Conservation (phyloP, 768 basidiomycete species). For the Boletus barrowsii region DNA sequence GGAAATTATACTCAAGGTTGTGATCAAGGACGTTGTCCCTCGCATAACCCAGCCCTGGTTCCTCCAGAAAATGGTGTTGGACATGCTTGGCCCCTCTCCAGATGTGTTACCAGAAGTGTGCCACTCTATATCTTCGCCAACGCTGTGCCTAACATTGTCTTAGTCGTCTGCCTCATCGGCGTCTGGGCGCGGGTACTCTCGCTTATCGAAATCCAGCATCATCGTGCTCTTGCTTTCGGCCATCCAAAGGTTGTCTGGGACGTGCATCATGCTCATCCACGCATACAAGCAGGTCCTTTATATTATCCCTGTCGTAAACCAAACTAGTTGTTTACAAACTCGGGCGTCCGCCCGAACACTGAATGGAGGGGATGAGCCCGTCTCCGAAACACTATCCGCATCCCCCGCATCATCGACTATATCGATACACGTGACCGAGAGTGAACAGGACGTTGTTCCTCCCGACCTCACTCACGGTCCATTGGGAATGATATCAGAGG, state of each 20-base stretch:
- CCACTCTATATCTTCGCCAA: neutral
- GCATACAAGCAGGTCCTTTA: slow-evolving; percentile 61
- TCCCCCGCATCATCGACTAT: slow-evolving; percentile 29
- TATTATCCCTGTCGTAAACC: slow-evolving; percentile 67
- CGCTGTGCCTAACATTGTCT: neutral
- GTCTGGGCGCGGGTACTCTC: slow-evolving; percentile 33
- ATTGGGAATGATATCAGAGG: slow-evolving; percentile 46
- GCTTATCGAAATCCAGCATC: slow-evolving; percentile 48
- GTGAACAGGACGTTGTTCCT: neutral
- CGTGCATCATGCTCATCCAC: slow-evolving; percentile 64
- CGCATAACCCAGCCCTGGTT: slow-evolving; percentile 89
- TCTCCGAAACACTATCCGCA: slow-evolving; percentile 8
- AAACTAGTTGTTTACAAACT: slow-evolving; percentile 20
- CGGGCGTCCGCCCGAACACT: neutral
- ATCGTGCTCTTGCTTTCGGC: slow-evolving; percentile 71
- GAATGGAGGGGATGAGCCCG: neutral
- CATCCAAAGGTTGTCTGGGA: slow-evolving; percentile 67
- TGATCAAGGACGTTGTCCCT: slow-evolving; percentile 66
- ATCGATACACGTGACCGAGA: slow-evolving; percentile 13
- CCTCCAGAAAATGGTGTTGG: slow-evolving; percentile 66
- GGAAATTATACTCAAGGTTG: slow-evolving; percentile 77
- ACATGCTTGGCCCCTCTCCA: slow-evolving; percentile 52
- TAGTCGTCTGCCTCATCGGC: slow-evolving; percentile 22
- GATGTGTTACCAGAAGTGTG: slow-evolving; percentile 22
- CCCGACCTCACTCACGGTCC: slow-evolving; percentile 41